Percentiles rank a stretch among this genome's conserved stretches.
These are phyloP conservation scores for Pterocarpus macrocarpus DNA, from an alignment of 306 rosid species.

Conservation along the genomic window DNA sequence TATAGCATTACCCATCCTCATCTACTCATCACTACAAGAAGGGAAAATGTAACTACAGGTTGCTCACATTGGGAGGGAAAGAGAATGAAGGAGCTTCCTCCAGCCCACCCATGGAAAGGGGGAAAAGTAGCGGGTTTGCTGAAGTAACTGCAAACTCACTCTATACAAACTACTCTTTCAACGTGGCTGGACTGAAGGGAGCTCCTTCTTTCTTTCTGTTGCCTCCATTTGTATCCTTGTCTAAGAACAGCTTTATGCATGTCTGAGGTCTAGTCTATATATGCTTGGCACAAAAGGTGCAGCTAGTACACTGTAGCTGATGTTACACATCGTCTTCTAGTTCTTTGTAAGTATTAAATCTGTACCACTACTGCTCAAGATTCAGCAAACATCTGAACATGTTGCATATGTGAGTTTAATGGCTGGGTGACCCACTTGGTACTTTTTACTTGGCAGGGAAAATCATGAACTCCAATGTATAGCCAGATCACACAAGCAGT, in stretches of 20 bases:
- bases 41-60: not conserved
- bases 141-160: constrained; percentile 10
- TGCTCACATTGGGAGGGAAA: constrained; percentile 27
- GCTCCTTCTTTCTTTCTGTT: constrained; percentile 63
- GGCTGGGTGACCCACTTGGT: constrained; percentile 20
- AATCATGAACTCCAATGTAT: not conserved
- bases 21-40: not conserved
- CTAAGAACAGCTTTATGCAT: constrained; percentile 28
- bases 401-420: constrained; percentile 42
- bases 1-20: not conserved
- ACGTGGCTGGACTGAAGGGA: constrained; percentile 60
- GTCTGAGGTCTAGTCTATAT: constrained; percentile 34
- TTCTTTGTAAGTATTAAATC: constrained; percentile 48
- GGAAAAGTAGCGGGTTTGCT: constrained; percentile 34
- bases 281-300: constrained; percentile 28
- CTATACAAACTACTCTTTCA: constrained; percentile 26
- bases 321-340: constrained; percentile 40
- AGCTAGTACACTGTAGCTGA: constrained; percentile 39
- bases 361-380: constrained; percentile 27
- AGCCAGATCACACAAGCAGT: not conserved
- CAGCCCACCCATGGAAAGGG: constrained; percentile 51
- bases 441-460: constrained; percentile 25
- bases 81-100: constrained; percentile 57
- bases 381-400: constrained; percentile 44
- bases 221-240: constrained; percentile 37